Evolutionary conservation across 2,329 filamentous ascomycete genomes (phyloP).

Genomic region (Ceratocystis cubensis): DNA sequence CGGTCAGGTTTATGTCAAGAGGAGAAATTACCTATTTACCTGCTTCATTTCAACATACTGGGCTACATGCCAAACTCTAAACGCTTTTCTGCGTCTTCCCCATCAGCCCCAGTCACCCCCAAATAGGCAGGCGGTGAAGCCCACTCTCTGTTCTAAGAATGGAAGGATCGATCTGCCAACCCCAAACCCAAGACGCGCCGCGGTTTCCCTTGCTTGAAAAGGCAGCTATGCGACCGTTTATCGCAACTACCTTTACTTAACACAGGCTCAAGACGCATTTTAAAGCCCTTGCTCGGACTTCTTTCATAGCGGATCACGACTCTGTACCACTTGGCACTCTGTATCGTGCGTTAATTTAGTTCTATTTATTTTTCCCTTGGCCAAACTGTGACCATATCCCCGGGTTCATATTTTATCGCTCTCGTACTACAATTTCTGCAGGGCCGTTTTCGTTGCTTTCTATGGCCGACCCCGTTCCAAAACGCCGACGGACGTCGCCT

Average conservation of each 20-base stretch:
- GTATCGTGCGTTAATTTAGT: too few species aligned
- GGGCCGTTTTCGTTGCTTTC: neutral
- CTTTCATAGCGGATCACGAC: neutral
- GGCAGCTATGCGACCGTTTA: neutral
- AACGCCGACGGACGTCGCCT: slow-evolving; percentile 52
- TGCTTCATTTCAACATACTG: neutral
- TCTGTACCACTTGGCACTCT: neutral
- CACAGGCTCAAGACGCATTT: neutral
- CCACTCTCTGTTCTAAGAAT: slow-evolving; percentile 21
- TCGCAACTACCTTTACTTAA: neutral
- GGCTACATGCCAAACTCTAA: neutral
- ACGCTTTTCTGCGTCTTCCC: neutral
- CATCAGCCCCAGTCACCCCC: neutral
- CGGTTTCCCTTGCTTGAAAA: slow-evolving; percentile 9
- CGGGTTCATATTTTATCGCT: neutral
- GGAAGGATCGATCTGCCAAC: slow-evolving; percentile 10
- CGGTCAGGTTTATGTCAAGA: neutral
- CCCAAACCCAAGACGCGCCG: slow-evolving; percentile 14
- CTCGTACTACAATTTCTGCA: neutral
- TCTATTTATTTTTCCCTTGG: neutral
- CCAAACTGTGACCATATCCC: neutral
- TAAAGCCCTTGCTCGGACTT: neutral
- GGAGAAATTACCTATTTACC: neutral
- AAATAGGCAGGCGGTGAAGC: slow-evolving; percentile 23
- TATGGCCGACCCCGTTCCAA: slow-evolving; percentile 47